These are phyloP conservation scores for Rosellinia necatrix DNA, from an alignment of 2,329 filamentous ascomycete genomes.

Conservation along the genomic window DNA sequence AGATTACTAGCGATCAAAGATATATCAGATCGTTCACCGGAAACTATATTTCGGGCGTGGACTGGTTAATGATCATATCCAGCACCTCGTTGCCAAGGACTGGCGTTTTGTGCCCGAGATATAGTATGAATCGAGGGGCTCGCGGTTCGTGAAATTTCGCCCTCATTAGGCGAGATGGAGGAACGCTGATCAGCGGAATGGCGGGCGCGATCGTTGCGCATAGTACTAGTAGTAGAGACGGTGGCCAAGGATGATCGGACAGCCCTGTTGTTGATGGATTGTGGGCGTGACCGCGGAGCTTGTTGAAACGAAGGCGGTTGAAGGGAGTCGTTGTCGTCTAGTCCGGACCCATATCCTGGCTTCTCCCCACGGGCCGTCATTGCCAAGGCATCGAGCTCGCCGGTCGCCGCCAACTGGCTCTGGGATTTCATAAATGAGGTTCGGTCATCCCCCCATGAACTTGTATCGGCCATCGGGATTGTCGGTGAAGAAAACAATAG, in stretches of 20 bases:
- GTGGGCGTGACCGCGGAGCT: conserved; percentile 44
- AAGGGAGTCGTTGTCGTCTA: conserved; percentile 71
- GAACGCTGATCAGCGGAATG: conserved; percentile 53
- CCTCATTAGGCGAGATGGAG: conserved; percentile 33
- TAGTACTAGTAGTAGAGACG: conserved; percentile 28
- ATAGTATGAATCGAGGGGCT: conserved; percentile 40
- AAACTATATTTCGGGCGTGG: not conserved
- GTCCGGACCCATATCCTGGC: conserved; percentile 56
- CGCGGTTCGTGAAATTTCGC: conserved; percentile 32
- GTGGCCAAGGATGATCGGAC: conserved; percentile 19
- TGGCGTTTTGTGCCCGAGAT: conserved; percentile 43
- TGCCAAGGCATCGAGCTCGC: conserved; percentile 87
- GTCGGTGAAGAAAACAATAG: conserved; percentile 80
- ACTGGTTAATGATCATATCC: conserved; percentile 49
- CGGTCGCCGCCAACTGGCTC: conserved; percentile 74
- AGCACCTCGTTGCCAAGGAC: conserved; percentile 59
- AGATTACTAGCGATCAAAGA: not conserved
- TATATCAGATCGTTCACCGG: not conserved
- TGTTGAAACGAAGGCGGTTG: conserved; percentile 61
- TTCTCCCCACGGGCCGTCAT: conserved; percentile 88
- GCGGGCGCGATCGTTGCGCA: conserved; percentile 43
- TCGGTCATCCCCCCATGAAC: conserved; percentile 93
- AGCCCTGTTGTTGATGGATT: conserved; percentile 19
- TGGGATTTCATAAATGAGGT: conserved; percentile 98
- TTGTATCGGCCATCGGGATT: conserved; percentile 95